A percentile compares a stretch with the other conserved stretches of the same genome.
Evolutionary conservation across 1,284 basidiomycete genomes (phyloP).

Genomic region (Leccinum huronense): DNA sequence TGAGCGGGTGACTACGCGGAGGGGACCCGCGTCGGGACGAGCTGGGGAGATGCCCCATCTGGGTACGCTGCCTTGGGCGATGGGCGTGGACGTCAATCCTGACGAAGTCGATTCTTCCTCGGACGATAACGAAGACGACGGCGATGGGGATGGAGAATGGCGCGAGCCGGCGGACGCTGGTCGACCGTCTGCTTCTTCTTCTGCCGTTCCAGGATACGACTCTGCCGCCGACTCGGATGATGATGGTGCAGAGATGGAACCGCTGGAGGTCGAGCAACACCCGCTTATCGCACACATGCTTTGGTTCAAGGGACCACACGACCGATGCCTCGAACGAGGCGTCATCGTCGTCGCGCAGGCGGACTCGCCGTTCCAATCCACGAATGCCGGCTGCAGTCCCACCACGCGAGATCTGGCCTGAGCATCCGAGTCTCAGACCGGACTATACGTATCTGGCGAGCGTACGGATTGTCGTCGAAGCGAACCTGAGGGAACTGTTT

Average conservation of each 20-base stretch:
- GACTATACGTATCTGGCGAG: slow-evolving; percentile 43
- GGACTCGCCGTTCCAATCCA: slow-evolving; percentile 17
- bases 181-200: not conserved
- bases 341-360: slow-evolving; percentile 2
- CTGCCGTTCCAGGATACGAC: not conserved
- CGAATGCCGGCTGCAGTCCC: slow-evolving; percentile 12
- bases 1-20: not conserved
- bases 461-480: slow-evolving; percentile 40
- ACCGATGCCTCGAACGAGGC: not conserved
- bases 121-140: slow-evolving; percentile 9
- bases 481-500: slow-evolving; percentile 36
- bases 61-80: slow-evolving; percentile 21
- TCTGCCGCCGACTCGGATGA: not conserved
- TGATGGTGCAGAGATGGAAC: slow-evolving; percentile 15
- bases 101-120: slow-evolving; percentile 17
- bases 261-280: slow-evolving; percentile 8
- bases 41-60: not conserved
- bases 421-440: slow-evolving; percentile 35
- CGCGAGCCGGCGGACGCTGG: slow-evolving; percentile 6
- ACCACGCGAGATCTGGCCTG: slow-evolving; percentile 27
- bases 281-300: slow-evolving; percentile 18
- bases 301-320: not conserved
- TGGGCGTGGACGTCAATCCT: slow-evolving; percentile 15
- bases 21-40: not conserved
- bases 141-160: slow-evolving; percentile 24